Evolutionary conservation across 257 asterid genomes (phyloP).

Genomic region (Solanum tarapatanum): DNA sequence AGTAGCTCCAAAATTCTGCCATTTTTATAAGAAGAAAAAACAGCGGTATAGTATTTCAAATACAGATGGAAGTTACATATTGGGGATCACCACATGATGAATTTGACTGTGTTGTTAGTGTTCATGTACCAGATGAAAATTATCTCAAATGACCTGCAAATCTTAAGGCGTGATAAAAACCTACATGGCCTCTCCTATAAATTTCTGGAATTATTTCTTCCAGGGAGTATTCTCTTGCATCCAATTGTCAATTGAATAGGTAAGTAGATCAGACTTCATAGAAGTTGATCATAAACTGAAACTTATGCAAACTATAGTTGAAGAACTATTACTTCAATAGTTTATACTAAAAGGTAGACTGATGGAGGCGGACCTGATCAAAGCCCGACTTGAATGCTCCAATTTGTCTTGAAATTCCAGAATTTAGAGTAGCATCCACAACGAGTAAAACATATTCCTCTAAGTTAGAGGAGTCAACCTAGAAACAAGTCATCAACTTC

Average conservation of each 20-base stretch:
- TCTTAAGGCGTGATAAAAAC: background rate
- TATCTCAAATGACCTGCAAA: background rate
- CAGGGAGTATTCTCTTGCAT: background rate
- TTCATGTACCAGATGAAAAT: background rate
- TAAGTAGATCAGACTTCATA: background rate
- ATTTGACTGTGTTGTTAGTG: background rate
- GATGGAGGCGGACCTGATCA: conserved; percentile 45
- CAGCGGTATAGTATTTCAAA: background rate
- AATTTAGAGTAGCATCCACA: conserved; percentile 58
- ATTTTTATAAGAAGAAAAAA: background rate
- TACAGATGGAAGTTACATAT: background rate
- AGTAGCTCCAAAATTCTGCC: background rate
- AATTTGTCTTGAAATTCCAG: conserved; percentile 83
- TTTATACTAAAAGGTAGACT: background rate
- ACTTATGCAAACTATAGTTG: background rate
- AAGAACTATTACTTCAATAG: background rate
- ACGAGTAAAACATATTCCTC: conserved; percentile 54
- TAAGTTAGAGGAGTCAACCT: conserved; percentile 63
- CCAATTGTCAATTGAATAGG: background rate
- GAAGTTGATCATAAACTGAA: background rate
- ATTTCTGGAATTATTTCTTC: background rate
- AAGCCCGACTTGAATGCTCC: conserved; percentile 93
- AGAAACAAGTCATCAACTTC: conserved; percentile 5
- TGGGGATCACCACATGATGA: background rate
- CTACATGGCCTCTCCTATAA: background rate